A percentile compares a stretch with the other conserved stretches of the same genome.
These are phyloP conservation scores for Lagenidium sp. DNA, from an alignment of 352 stramenopile species.

Conservation along the genomic window DNA sequence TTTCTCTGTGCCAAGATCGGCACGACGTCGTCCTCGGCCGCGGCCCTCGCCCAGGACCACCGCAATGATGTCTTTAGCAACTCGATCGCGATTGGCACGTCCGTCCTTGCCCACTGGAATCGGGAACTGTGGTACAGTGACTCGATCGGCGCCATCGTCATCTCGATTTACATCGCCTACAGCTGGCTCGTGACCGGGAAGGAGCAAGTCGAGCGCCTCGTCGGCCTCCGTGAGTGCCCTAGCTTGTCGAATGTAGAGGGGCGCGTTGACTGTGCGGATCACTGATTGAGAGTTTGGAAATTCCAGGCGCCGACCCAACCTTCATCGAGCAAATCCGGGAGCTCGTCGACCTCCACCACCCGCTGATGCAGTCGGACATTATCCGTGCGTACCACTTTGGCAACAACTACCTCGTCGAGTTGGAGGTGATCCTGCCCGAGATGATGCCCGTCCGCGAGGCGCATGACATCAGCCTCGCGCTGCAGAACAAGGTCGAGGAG, in stretches of 20 bases:
- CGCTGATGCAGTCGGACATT: conserved; percentile 90
- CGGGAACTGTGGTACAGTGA: conserved; percentile 91
- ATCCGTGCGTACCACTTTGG: conserved; percentile 95
- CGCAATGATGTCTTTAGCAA: conserved; percentile 97
- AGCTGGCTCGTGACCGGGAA: conserved; percentile 94
- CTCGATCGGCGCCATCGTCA: conserved; percentile 91
- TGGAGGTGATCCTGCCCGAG: conserved; percentile 80
- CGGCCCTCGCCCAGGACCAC: conserved; percentile 90
- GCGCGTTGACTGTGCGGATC: neutral
- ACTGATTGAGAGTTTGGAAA: neutral
- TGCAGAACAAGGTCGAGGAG: conserved; percentile 95
- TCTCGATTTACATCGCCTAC: conserved; percentile 95
- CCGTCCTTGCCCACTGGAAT: conserved; percentile 46
- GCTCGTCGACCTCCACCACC: conserved; percentile 84
- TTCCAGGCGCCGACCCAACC: conserved; percentile 75
- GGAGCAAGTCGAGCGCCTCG: conserved; percentile 91
- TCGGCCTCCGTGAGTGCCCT: conserved; percentile 75
- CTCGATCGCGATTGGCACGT: conserved; percentile 82
- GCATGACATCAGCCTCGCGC: conserved; percentile 95
- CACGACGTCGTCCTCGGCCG: conserved; percentile 51
- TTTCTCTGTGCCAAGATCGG: conserved; percentile 66
- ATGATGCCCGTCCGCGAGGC: conserved; percentile 89
- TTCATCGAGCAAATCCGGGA: conserved; percentile 92
- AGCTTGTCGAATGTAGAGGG: no score
- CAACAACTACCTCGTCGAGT: conserved; percentile 91